Base-by-base conservation (phyloP, 768 basidiomycete genomes). In the Infundibulicybe gibba region DNA sequence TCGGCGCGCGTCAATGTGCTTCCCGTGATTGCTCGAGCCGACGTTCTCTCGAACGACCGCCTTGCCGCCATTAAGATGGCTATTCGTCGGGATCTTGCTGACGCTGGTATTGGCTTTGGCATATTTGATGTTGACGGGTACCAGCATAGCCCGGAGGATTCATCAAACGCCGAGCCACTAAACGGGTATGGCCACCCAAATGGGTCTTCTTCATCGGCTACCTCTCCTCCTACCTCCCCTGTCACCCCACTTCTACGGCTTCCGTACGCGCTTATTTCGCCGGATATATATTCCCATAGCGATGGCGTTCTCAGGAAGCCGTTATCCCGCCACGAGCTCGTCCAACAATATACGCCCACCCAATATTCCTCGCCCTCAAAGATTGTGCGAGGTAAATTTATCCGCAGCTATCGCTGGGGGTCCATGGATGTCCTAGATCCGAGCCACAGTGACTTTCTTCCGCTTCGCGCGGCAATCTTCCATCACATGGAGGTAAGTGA, bases 1-100 rank as follows among this genome's bases (percentile, higher is more conserved):
- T 89, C 90, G 50, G 75, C 77, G 49, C 80, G 90, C 54, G 88
- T 90, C 62, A 92, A 93, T 64, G 88, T 93, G 49, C 83, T 93
- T 53, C 90, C 90, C 51, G 87, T 93, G 57, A 79, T 93, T 53
- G 83, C 88, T 51, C 78, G 84, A 50, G 87, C 89, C 20, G 90
- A 93, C 70, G 74, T 80, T 50, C 74, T 93, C 53, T 86, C 87
- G 44, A 87, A 86, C 65, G 87, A 91, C 61, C 83, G 88, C 54
- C 77, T 93, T 49, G 77, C 81, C 44, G 81, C 81, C 52, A 80
- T 92, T 63, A 90, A 90, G 67, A 66, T 82, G 59, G 90, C 88
- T 52, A 78, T 93, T 60, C 80, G 87, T 55, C 69, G 83, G 60
- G 88, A 90, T 68, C 75, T 92, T 40, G 88, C 88, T 34, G 84